phyloP scores from a whole-genome alignment of 441 rosid genomes.

The Corymbia calophylla region DNA sequence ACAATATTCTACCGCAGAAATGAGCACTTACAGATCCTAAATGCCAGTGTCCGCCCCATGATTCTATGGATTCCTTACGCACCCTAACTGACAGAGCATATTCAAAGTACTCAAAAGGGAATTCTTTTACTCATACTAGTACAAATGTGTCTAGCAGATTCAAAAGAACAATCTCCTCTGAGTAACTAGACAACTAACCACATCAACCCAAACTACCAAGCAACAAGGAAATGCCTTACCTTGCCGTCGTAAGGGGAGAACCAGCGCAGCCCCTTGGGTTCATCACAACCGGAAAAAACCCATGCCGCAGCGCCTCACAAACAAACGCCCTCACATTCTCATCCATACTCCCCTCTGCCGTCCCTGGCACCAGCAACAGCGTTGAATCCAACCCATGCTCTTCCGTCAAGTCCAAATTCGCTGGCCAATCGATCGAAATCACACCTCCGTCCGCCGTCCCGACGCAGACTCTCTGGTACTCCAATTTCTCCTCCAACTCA shows the following conservation, averaged over 20 bases:
- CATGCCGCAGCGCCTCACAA: constrained; percentile 48
- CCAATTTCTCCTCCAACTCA: constrained; percentile 28
- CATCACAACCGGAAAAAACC: constrained; percentile 89
- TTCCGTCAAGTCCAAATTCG: constrained; percentile 58
- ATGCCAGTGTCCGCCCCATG: neutral
- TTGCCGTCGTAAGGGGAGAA: constrained; percentile 84
- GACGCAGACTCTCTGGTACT: constrained; percentile 72
- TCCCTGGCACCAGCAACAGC: constrained; percentile 76
- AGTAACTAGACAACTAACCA: neutral
- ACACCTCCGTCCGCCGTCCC: constrained; percentile 75
- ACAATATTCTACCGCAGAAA: neutral
- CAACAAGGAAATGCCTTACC: constrained; percentile 31
- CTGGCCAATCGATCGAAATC: constrained; percentile 90
- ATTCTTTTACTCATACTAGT: neutral
- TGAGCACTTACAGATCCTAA: neutral
- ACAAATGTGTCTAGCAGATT: neutral
- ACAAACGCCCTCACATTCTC: constrained; percentile 49
- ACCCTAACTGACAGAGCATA: neutral
- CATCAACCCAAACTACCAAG: neutral
- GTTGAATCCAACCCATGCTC: constrained; percentile 90
- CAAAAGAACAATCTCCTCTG: neutral
- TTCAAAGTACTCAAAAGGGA: neutral
- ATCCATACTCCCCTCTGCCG: constrained; percentile 70
- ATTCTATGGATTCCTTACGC: neutral
- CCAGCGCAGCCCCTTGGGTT: constrained; percentile 98